These are phyloP conservation scores for Ophiorrhiza pumila DNA, from an alignment of 257 asterid genomes.

Conservation along the genomic window DNA sequence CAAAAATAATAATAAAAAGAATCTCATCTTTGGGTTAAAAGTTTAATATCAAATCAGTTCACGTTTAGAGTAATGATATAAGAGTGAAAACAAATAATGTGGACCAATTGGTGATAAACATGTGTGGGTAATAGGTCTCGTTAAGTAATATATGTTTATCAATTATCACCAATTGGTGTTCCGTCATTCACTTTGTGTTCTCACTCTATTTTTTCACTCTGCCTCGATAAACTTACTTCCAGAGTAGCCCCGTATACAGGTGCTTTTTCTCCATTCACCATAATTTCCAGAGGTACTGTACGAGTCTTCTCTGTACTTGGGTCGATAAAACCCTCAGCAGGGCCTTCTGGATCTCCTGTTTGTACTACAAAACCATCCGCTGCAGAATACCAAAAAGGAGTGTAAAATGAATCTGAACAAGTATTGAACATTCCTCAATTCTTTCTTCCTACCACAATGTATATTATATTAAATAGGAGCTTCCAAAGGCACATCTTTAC, in stretches of 20 bases:
- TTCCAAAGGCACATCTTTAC: too few species aligned
- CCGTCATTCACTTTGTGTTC: too few species aligned
- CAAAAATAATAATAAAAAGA: too few species aligned
- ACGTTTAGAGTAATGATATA: too few species aligned
- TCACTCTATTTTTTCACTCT: too few species aligned
- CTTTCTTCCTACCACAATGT: not conserved
- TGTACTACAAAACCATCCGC: constrained; percentile 99
- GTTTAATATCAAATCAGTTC: too few species aligned
- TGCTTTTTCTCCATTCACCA: constrained; percentile 80
- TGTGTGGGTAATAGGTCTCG: too few species aligned
- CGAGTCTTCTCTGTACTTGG: constrained; percentile 94
- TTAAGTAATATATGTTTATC: too few species aligned
- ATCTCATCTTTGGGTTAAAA: not conserved
- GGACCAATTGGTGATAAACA: too few species aligned
- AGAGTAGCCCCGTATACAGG: constrained; percentile 90
- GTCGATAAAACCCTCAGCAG: constrained; percentile 95
- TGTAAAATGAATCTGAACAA: constrained; percentile 6
- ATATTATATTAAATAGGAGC: too few species aligned
- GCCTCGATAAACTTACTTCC: constrained; percentile 69
- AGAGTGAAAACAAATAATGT: too few species aligned
- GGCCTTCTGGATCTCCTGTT: constrained; percentile 99
- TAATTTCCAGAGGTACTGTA: constrained; percentile 82
- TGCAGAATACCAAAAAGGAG: constrained; percentile 39
- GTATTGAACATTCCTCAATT: not conserved
- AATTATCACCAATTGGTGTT: too few species aligned